Conservation (phyloP, 305 asterid species). For the Nicotiana rustica region DNA sequence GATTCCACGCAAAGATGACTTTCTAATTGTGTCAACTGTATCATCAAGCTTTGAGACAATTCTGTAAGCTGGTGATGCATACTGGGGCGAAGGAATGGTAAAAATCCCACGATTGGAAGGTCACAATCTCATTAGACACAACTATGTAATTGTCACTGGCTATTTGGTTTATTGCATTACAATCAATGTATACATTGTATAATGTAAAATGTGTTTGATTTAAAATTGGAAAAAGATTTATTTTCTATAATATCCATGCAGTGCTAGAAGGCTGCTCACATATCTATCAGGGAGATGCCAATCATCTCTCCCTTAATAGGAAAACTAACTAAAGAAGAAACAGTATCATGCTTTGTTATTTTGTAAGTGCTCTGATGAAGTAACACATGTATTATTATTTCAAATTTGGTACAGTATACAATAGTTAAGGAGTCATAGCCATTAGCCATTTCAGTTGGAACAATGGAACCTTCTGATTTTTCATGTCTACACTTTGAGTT, state of each 20-base stretch:
- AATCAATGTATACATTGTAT: background rate
- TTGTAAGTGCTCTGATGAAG: background rate
- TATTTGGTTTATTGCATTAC: background rate
- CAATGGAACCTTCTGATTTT: background rate
- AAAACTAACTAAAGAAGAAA: background rate
- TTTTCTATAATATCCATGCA: background rate
- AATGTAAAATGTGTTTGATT: background rate
- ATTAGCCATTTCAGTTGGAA: background rate
- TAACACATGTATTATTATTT: background rate
- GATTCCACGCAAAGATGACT: too few relatives aligned
- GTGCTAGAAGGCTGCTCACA: background rate
- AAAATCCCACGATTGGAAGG: conserved; percentile 54
- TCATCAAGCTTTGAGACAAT: too few relatives aligned
- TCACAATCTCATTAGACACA: conserved; percentile 29
- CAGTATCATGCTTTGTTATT: background rate
- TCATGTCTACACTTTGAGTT: background rate
- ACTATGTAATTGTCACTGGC: background rate
- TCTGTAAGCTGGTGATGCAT: conserved; percentile 42
- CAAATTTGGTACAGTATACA: background rate
- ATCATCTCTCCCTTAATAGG: background rate
- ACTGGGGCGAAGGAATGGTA: conserved; percentile 47
- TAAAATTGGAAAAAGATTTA: background rate
- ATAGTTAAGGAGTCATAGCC: background rate
- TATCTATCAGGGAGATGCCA: background rate
- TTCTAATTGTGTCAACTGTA: too few relatives aligned